Evolutionary conservation across 1,284 basidiomycete genomes (phyloP).

Genomic region (Fistulina hepatica): DNA sequence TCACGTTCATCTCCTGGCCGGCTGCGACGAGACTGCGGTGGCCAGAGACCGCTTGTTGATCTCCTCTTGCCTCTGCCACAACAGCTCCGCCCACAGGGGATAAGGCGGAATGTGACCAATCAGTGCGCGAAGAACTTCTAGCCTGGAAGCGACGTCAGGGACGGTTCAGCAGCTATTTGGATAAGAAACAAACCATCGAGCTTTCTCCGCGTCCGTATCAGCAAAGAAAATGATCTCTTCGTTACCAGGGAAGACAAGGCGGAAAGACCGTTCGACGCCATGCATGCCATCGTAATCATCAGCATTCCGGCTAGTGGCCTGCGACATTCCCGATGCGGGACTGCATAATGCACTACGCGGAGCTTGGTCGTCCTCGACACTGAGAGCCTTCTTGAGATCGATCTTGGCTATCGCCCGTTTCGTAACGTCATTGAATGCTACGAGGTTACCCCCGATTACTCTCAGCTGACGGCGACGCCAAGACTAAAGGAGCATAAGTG

Average conservation of each 20-base stretch:
- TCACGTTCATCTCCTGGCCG: too few species aligned
- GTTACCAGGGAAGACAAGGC: conserved; percentile 69
- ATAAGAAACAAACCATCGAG: conserved; percentile 57
- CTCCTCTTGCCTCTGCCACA: conserved; percentile 66
- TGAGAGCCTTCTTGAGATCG: conserved; percentile 76
- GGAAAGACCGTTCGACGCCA: conserved; percentile 78
- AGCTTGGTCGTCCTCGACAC: conserved; percentile 68
- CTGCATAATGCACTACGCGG: conserved; percentile 33
- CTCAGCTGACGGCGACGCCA: conserved; percentile 85
- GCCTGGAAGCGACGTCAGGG: conserved; percentile 35
- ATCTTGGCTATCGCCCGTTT: conserved; percentile 86
- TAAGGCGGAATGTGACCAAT: conserved; percentile 83
- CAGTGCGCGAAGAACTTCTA: conserved; percentile 69
- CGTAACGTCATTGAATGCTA: conserved; percentile 92
- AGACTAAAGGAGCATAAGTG: conserved; percentile 40
- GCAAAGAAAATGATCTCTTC: conserved; percentile 87
- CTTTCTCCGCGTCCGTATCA: conserved; percentile 84
- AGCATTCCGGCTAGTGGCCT: conserved; percentile 29
- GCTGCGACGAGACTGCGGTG: too few species aligned
- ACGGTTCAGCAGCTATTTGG: conserved; percentile 5
- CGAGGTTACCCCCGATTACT: conserved; percentile 75
- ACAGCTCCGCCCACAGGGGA: conserved; percentile 81
- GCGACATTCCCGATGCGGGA: conserved; percentile 30
- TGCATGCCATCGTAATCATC: conserved; percentile 66
- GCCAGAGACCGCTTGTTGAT: conserved; percentile 19